Evolutionary conservation across 164 flowering plant genomes (phyloP).

Genomic region (Kalanchoe fedtschenkoi): DNA sequence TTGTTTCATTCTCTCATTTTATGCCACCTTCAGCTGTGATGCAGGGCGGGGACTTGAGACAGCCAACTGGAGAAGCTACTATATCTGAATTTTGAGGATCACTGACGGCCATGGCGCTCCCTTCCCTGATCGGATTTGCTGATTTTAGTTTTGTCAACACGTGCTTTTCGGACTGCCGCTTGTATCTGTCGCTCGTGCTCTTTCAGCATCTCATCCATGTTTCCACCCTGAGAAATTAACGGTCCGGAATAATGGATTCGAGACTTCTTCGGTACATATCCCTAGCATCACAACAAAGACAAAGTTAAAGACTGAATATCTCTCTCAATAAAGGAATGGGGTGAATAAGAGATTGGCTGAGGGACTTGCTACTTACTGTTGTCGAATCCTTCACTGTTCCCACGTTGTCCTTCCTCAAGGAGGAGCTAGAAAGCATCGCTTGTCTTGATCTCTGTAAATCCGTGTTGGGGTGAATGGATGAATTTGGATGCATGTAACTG

Average conservation of each 20-base stretch:
- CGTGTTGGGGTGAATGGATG: conserved; percentile 32
- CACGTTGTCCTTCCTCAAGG: conserved; percentile 13
- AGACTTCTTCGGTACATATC: conserved; percentile 44
- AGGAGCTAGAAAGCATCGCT: conserved; percentile 12
- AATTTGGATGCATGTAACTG: conserved; percentile 22
- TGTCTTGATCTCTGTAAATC: conserved; percentile 13
- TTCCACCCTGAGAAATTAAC: conserved; percentile 69
- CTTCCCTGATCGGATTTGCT: conserved; percentile 11
- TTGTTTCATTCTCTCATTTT: too few species aligned
- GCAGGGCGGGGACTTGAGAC: background rate
- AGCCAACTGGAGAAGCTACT: background rate
- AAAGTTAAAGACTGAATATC: background rate
- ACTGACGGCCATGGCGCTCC: background rate
- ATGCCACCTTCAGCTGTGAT: too few species aligned
- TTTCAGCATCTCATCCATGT: conserved; percentile 81
- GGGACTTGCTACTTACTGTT: conserved; percentile 10
- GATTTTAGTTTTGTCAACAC: conserved; percentile 42
- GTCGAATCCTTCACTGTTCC: conserved; percentile 13
- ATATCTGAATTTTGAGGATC: background rate
- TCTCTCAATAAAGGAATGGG: too few species aligned
- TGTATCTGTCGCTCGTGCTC: conserved; percentile 91
- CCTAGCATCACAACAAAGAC: conserved; percentile 26
- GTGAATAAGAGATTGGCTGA: background rate
- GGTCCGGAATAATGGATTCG: conserved; percentile 87
- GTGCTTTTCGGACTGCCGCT: conserved; percentile 82